Conservation (phyloP, 768 basidiomycete species). For the Rhodotorula graminis region DNA sequence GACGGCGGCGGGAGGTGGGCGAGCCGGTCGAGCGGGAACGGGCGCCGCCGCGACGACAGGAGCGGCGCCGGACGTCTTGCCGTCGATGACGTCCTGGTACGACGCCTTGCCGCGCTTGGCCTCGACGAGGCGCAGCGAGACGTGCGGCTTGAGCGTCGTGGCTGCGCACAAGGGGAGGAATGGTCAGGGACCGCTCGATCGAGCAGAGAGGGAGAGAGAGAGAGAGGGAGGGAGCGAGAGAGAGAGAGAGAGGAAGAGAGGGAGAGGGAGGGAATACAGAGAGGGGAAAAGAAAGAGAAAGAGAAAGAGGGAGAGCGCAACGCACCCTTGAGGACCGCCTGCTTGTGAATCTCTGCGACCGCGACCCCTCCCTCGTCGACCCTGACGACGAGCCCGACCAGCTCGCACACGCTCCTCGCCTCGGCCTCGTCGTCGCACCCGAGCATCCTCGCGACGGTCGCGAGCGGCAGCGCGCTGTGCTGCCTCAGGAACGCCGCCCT, state of each 20-base stretch:
- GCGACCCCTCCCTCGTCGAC: conserved; percentile 17
- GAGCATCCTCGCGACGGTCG: conserved; percentile 45
- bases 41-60: conserved; percentile 15
- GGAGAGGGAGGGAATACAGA: too few species aligned
- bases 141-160: conserved; percentile 40
- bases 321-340: conserved; percentile 32
- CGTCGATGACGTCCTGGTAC: conserved; percentile 46
- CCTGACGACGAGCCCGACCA: conserved; percentile 41
- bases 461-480: conserved; percentile 43
- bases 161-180: too few species aligned
- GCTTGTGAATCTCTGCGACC: conserved; percentile 37
- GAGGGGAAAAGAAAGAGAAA: neutral
- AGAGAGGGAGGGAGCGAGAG: too few species aligned
- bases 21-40: conserved; percentile 45
- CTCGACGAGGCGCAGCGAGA: conserved; percentile 44
- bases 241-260: too few species aligned
- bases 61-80: conserved; percentile 33
- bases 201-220: too few species aligned
- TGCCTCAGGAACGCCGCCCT: conserved; percentile 56
- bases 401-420: conserved; percentile 43
- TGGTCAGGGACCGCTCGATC: too few species aligned
- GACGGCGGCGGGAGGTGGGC: conserved; percentile 43
- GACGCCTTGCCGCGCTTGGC: conserved; percentile 43
- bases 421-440: conserved; percentile 48
- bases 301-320: neutral